A percentile compares a stretch with the other conserved stretches of the same genome.
These are phyloP conservation scores for Platanus orientalis DNA, from an alignment of 164 flowering plant genomes.

Conservation along the genomic window DNA sequence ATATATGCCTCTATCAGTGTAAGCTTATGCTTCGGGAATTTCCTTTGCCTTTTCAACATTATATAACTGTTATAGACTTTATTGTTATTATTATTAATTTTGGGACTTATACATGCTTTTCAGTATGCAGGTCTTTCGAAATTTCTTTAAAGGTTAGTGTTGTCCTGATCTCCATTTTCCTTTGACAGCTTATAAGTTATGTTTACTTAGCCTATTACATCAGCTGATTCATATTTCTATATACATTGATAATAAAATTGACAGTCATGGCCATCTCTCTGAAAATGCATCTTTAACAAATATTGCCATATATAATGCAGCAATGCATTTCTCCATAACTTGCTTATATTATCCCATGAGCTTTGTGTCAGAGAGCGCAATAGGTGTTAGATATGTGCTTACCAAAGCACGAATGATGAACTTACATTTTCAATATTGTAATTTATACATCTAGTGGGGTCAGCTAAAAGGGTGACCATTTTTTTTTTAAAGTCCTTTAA, in stretches of 20 bases:
- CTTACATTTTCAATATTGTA: not conserved
- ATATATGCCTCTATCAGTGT: no score
- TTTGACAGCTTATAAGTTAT: not conserved
- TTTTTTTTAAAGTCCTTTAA: no score
- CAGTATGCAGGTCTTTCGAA: conserved; percentile 57
- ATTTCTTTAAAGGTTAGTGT: conserved; percentile 52
- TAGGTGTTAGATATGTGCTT: no score
- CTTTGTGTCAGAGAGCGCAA: no score
- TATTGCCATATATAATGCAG: no score
- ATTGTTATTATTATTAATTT: not conserved
- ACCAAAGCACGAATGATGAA: not conserved
- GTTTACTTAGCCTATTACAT: no score
- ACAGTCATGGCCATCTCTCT: no score
- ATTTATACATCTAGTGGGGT: not conserved
- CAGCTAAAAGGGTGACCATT: no score
- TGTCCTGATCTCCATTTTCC: not conserved
- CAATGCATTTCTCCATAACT: no score
- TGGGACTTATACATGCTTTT: conserved; percentile 15
- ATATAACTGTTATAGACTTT: not conserved
- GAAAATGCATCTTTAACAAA: no score
- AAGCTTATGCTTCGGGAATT: not conserved
- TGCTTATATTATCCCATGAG: no score
- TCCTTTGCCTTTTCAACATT: not conserved
- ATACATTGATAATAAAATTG: no score
- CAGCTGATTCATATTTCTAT: not conserved